A percentile compares a stretch with the other conserved stretches of the same genome.
Evolutionary conservation across 345 rosid species (phyloP).

Genomic region (Eucalyptus guilfoylei): DNA sequence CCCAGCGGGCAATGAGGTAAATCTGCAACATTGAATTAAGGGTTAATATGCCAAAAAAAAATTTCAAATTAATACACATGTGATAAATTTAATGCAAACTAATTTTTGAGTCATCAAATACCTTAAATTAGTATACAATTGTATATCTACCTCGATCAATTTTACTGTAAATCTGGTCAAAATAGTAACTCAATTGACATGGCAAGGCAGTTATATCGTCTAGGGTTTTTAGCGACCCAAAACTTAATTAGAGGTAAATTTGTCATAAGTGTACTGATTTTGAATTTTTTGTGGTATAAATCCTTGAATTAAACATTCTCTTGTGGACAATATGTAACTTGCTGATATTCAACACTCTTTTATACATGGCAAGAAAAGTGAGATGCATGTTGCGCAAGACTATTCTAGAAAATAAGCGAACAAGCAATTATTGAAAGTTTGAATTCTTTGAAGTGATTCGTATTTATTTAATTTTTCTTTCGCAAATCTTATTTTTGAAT

Average conservation of each 20-base stretch:
- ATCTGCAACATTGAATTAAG: neutral
- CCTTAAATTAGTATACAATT: neutral
- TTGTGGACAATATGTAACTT: neutral
- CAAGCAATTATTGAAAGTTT: rapidly evolving
- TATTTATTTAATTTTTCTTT: neutral
- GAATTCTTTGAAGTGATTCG: rapidly evolving
- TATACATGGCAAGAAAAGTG: neutral
- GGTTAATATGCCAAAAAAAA: neutral
- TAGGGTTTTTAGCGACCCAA: neutral
- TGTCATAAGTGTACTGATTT: rapidly evolving
- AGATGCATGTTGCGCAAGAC: rapidly evolving
- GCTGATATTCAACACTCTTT: neutral
- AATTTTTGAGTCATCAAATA: neutral
- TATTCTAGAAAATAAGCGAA: rapidly evolving
- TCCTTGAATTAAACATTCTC: neutral
- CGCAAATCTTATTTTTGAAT: neutral
- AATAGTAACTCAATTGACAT: neutral
- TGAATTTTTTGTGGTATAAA: rapidly evolving
- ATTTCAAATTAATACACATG: rapidly evolving
- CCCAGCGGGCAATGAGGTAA: rapidly evolving
- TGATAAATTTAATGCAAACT: no score
- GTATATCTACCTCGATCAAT: neutral
- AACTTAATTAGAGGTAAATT: no score
- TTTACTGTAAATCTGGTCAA: rapidly evolving
- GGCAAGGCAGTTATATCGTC: neutral